These are phyloP conservation scores for Fraxinus sp. DNA, from an alignment of 305 asterid species.

Conservation along the genomic window DNA sequence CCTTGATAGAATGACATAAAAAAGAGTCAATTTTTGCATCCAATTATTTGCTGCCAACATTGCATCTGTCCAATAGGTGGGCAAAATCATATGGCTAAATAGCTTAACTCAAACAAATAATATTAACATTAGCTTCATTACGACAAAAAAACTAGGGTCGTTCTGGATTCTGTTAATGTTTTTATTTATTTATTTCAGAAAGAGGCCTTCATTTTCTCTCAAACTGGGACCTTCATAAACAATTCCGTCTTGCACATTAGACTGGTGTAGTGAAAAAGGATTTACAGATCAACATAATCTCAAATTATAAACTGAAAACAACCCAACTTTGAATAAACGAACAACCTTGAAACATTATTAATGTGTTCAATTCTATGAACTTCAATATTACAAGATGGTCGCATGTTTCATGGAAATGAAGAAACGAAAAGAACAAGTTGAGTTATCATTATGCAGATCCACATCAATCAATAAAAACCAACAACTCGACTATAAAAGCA, in stretches of 20 bases:
- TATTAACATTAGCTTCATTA: not conserved
- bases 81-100: not conserved
- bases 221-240: not conserved
- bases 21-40: not conserved
- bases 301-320: not conserved
- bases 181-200: not conserved
- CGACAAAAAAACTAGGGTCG: not conserved
- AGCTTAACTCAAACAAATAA: not conserved
- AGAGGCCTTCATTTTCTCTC: not conserved
- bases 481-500: constrained; percentile 4
- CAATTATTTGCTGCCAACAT: too few species aligned
- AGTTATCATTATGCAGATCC: constrained; percentile 13
- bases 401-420: not conserved
- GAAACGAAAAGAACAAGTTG: not conserved
- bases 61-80: not conserved
- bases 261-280: not conserved
- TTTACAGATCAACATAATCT: not conserved
- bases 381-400: not conserved
- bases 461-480: not conserved
- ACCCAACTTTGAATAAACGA: not conserved
- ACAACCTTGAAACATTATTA: constrained; percentile 13
- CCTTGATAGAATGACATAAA: not conserved
- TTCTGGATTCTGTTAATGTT: not conserved
- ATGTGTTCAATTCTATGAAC: constrained; percentile 7
- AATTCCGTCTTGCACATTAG: not conserved